phyloP scores from a whole-genome alignment of 768 basidiomycete species.

The Kwoniella newhampshirensis region DNA sequence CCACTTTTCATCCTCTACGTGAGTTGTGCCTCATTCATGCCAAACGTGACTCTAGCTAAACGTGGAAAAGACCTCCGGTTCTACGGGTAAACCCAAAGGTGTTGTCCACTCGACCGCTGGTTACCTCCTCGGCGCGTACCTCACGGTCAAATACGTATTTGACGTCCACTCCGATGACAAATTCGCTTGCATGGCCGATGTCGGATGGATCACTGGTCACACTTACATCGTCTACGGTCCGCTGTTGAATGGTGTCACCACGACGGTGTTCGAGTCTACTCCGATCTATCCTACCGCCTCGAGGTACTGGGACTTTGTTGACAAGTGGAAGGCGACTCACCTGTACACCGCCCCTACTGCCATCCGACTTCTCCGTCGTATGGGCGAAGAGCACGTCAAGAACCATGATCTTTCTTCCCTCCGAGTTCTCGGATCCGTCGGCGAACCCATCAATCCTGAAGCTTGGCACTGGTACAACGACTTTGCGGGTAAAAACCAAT shows the following conservation, averaged over 20 bases:
- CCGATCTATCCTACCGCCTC: slow-evolving; percentile 95
- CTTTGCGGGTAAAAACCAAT: slow-evolving; percentile 80
- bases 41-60: slow-evolving; percentile 1
- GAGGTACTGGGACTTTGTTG: slow-evolving; percentile 94
- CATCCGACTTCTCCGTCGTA: slow-evolving; percentile 80
- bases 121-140: slow-evolving; percentile 84
- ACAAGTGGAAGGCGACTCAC: slow-evolving; percentile 88
- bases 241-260: slow-evolving; percentile 59
- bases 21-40: slow-evolving; percentile 52
- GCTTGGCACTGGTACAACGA: slow-evolving; percentile 99
- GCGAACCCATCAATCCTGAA: slow-evolving; percentile 98
- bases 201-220: slow-evolving; percentile 99
- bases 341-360: slow-evolving; percentile 69
- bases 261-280: slow-evolving; percentile 85
- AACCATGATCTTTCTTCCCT: slow-evolving; percentile 75
- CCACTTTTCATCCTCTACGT: slow-evolving; percentile 98
- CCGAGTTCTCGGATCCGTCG: slow-evolving; percentile 86
- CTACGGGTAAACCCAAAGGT: slow-evolving; percentile 95
- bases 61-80: slow-evolving; percentile 76
- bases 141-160: slow-evolving; percentile 96
- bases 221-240: slow-evolving; percentile 97
- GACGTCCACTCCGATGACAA: slow-evolving; percentile 95
- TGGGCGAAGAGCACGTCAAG: slow-evolving; percentile 83
- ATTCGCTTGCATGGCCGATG: slow-evolving; percentile 97
- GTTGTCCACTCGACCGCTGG: slow-evolving; percentile 66